Evolutionary conservation across 106 monocot genomes (phyloP).

Genomic region (Xerophyta viscosa): DNA sequence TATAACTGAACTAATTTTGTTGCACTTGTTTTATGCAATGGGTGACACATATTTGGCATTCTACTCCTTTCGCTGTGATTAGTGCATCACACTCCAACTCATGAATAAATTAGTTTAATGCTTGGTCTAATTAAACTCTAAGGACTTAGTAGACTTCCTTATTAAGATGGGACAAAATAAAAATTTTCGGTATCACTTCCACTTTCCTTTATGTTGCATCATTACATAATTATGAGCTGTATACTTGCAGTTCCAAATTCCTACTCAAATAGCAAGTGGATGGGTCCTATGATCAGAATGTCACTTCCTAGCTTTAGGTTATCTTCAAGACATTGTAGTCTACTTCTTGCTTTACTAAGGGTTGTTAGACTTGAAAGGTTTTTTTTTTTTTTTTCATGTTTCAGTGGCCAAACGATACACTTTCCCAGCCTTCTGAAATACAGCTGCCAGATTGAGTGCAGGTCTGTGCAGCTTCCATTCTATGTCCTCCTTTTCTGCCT

Average conservation of each 20-base stretch:
- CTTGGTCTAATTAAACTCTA: too few species aligned
- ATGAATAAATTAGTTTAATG: too few species aligned
- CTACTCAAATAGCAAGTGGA: slow-evolving; percentile 34
- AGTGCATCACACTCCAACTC: too few species aligned
- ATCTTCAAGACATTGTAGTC: neutral
- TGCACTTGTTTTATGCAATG: too few species aligned
- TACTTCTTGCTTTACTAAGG: neutral
- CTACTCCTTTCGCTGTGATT: too few species aligned
- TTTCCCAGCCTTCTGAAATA: slow-evolving; percentile 79
- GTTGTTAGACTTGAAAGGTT: too few species aligned
- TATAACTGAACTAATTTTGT: too few species aligned
- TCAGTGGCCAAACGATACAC: slow-evolving; percentile 74
- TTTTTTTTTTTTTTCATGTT: slow-evolving; percentile 6
- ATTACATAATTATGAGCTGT: too few species aligned
- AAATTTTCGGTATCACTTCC: neutral
- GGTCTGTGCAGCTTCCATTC: slow-evolving; percentile 32
- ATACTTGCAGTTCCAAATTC: slow-evolving; percentile 32
- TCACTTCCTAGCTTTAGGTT: slow-evolving; percentile 97
- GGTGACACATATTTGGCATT: too few species aligned
- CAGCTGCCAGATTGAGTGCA: slow-evolving; percentile 85
- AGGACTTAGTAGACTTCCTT: too few species aligned
- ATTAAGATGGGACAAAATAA: too few species aligned
- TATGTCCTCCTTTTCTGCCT: neutral
- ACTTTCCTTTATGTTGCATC: slow-evolving; percentile 7
- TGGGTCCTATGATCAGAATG: slow-evolving; percentile 67